Evolutionary conservation across 805 yeast species (phyloP).

Genomic region (Candida caryicola): DNA sequence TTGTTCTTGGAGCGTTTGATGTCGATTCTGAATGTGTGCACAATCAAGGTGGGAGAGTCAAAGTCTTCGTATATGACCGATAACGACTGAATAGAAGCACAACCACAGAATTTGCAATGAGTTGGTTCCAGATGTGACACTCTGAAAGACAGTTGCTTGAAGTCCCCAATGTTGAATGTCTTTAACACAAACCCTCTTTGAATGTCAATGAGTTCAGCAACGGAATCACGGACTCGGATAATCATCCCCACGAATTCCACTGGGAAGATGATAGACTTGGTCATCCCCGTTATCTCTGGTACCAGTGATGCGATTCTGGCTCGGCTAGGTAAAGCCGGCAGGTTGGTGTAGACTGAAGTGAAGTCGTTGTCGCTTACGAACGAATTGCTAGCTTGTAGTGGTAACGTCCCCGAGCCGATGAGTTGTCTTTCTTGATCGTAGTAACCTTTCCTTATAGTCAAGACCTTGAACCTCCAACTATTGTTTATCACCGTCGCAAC

Average conservation of each 20-base stretch:
- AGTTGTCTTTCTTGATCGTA: conserved; percentile 34
- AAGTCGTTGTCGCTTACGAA: conserved; percentile 15
- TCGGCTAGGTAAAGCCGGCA: conserved; percentile 1
- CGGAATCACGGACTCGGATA: conserved; percentile 52
- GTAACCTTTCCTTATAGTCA: conserved; percentile 45
- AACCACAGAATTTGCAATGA: conserved; percentile 89
- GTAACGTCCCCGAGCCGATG: conserved; percentile 9
- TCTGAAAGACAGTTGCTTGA: conserved; percentile 55
- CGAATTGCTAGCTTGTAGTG: conserved; percentile 7
- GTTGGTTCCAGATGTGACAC: conserved; percentile 84
- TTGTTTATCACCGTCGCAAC: conserved; percentile 66
- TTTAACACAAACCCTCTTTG: conserved; percentile 73
- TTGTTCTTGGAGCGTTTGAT: conserved; percentile 67
- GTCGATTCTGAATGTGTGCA: conserved; percentile 72
- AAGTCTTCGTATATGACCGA: conserved; percentile 68
- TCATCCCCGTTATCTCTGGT: conserved; percentile 1
- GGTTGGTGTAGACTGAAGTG: conserved; percentile 7
- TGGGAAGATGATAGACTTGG: conserved; percentile 42
- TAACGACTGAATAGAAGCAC: conserved; percentile 72
- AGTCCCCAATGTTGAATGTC: conserved; percentile 58
- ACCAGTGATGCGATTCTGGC: too few relatives aligned
- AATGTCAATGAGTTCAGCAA: conserved; percentile 70
- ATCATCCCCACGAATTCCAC: conserved; percentile 76
- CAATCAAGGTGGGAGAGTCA: conserved; percentile 53
- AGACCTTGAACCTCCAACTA: conserved; percentile 58